phyloP scores from a whole-genome alignment of 805 yeast genomes.

The Peterozyma xylosa region DNA sequence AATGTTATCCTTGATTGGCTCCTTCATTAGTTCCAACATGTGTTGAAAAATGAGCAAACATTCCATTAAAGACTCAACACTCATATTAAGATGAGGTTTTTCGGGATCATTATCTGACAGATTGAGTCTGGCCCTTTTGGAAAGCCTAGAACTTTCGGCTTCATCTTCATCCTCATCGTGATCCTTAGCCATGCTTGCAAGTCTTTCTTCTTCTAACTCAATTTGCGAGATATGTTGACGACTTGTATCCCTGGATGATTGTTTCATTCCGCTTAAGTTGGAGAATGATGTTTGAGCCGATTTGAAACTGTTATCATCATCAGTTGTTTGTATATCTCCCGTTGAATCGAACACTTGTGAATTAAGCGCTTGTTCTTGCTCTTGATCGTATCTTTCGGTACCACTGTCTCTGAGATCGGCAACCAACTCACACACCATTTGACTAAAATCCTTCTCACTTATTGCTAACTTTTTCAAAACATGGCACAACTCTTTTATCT shows the following conservation, averaged over 20 bases:
- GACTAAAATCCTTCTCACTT: conserved; percentile 76
- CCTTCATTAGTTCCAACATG: conserved; percentile 59
- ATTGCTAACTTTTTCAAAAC: conserved; percentile 67
- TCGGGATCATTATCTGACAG: no score
- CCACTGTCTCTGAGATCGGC: conserved; percentile 75
- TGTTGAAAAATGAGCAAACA: conserved; percentile 65
- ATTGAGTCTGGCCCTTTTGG: conserved; percentile 18
- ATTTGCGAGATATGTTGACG: background rate
- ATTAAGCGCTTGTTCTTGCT: conserved; percentile 34
- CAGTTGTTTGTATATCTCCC: conserved; percentile 11
- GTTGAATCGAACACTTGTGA: conserved; percentile 34
- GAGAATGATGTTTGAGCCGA: conserved; percentile 1
- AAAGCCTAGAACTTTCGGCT: conserved; percentile 22
- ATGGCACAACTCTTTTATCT: conserved; percentile 48
- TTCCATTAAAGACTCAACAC: conserved; percentile 43
- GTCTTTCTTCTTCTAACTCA: background rate
- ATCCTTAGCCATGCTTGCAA: conserved; percentile 19
- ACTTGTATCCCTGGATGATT: no score
- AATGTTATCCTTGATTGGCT: conserved; percentile 56
- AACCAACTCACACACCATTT: conserved; percentile 78
- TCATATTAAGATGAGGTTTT: conserved; percentile 29
- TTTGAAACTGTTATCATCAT: background rate
- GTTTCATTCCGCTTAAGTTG: no score
- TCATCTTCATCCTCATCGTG: conserved; percentile 16
- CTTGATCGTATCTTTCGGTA: conserved; percentile 27